Evolutionary conservation across 371 early-diverging fungal genomes (phyloP).

Genomic region (Apophysomyces elegans): DNA sequence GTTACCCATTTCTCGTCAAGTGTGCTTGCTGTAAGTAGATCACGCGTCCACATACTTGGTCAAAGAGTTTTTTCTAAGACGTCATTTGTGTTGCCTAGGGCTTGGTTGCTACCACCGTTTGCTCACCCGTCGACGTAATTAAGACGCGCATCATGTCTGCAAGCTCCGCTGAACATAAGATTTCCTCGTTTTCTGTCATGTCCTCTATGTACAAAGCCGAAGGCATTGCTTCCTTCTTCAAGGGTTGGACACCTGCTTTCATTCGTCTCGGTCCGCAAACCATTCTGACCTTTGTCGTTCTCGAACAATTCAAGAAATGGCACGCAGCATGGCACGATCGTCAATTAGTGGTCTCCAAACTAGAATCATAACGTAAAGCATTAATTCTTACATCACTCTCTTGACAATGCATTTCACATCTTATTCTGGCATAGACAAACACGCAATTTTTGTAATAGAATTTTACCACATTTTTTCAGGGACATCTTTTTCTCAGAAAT

Average conservation of each 20-base stretch:
- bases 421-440: background rate
- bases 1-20: slow-evolving; percentile 66
- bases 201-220: slow-evolving; percentile 59
- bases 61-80: background rate
- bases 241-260: slow-evolving; percentile 75
- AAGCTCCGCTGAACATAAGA: slow-evolving; percentile 39
- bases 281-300: slow-evolving; percentile 67
- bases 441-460: background rate
- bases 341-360: slow-evolving; percentile 14
- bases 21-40: slow-evolving; percentile 52
- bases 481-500: background rate
- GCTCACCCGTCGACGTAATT: slow-evolving; percentile 74
- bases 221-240: slow-evolving; percentile 68
- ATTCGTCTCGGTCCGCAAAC: slow-evolving; percentile 72
- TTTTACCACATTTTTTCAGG: background rate
- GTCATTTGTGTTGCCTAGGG: slow-evolving; percentile 32
- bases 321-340: slow-evolving; percentile 36
- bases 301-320: slow-evolving; percentile 63
- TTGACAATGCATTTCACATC: background rate
- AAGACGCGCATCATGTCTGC: slow-evolving; percentile 77
- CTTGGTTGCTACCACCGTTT: slow-evolving; percentile 74
- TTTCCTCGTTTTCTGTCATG: slow-evolving; percentile 37
- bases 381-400: background rate
- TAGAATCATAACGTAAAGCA: background rate
- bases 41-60: background rate